phyloP scores from a whole-genome alignment of 2,329 filamentous ascomycete genomes.

The Pseudogymnoascus sp. region DNA sequence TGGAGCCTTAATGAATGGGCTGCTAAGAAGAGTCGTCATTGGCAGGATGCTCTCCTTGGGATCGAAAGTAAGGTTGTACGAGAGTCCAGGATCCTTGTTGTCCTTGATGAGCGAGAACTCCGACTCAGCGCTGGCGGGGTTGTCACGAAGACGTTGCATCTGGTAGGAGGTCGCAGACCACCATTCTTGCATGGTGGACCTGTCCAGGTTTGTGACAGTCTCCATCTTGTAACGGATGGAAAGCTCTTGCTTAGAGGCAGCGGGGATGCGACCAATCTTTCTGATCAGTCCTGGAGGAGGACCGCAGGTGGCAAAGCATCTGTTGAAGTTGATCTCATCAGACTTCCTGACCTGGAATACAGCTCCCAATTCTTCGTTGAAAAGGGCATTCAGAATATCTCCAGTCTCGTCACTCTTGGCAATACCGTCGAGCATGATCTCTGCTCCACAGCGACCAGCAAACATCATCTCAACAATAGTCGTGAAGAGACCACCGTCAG shows the following conservation, averaged over 20 bases:
- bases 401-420: conserved; percentile 50
- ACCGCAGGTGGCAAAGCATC: conserved; percentile 85
- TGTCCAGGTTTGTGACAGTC: conserved; percentile 60
- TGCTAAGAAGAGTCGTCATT: conserved; percentile 43
- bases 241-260: conserved; percentile 63
- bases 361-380: conserved; percentile 93
- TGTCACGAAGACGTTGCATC: conserved; percentile 87
- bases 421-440: conserved; percentile 73
- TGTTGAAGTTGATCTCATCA: conserved; percentile 77
- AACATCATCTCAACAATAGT: conserved; percentile 97
- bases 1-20: conserved; percentile 51
- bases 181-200: conserved; percentile 70
- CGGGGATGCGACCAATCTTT: conserved; percentile 72
- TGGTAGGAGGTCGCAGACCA: conserved; percentile 85
- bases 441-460: conserved; percentile 80
- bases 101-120: conserved; percentile 73
- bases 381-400: conserved; percentile 67
- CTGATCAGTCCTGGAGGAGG: conserved; percentile 73
- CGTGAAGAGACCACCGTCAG: conserved; percentile 85
- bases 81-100: conserved; percentile 70
- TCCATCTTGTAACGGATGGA: conserved; percentile 64
- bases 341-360: conserved; percentile 88
- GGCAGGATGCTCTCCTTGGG: conserved; percentile 68
- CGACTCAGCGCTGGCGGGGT: conserved; percentile 74
- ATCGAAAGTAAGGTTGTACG: conserved; percentile 74